These are phyloP conservation scores for Malus orientalis DNA, from an alignment of 306 rosid genomes.

Conservation along the genomic window DNA sequence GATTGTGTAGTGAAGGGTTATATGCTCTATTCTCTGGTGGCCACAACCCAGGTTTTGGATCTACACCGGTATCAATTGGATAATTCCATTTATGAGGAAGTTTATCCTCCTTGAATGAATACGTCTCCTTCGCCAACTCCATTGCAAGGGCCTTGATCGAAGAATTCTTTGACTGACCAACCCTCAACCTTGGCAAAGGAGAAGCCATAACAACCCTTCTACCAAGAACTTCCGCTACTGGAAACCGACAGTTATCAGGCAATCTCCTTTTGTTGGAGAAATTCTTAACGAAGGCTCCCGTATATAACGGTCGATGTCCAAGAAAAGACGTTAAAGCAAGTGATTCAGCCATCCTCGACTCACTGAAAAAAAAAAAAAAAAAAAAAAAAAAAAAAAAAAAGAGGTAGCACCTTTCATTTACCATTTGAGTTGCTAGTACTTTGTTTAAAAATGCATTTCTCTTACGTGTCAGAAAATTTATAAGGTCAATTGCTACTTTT, in stretches of 20 bases:
- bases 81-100: conserved; percentile 49
- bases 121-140: conserved; percentile 70
- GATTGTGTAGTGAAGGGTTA: conserved; percentile 69
- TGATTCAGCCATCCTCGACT: conserved; percentile 61
- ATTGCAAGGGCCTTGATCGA: conserved; percentile 60
- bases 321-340: conserved; percentile 73
- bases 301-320: conserved; percentile 55
- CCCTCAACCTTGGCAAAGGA: conserved; percentile 29
- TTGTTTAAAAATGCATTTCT: too few species aligned
- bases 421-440: too few species aligned
- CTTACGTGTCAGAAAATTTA: too few species aligned
- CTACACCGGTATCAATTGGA: conserved; percentile 47
- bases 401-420: too few species aligned
- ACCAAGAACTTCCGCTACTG: conserved; percentile 33
- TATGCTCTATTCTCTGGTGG: conserved; percentile 85
- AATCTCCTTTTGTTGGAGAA: conserved; percentile 42
- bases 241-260: conserved; percentile 26
- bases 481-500: too few species aligned
- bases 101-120: conserved; percentile 60
- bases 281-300: conserved; percentile 42
- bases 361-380: background rate
- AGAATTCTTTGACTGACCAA: conserved; percentile 17
- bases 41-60: conserved; percentile 65
- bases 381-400: too few species aligned
- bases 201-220: conserved; percentile 39